These are phyloP conservation scores for Lentinus brumalis DNA, from an alignment of 768 basidiomycete species.

Conservation along the genomic window DNA sequence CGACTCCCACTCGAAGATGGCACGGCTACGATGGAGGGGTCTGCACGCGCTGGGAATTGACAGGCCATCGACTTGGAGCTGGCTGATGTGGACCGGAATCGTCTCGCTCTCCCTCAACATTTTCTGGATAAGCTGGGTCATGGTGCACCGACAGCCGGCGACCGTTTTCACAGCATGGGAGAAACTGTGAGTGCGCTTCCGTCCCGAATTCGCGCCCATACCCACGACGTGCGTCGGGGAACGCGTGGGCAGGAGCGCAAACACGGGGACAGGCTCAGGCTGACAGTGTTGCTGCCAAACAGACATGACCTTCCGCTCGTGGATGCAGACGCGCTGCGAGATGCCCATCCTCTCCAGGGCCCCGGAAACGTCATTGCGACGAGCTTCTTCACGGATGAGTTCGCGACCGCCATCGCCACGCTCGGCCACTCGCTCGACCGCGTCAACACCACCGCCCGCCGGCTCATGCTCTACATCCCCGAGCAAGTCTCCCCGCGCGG, in stretches of 20 bases:
- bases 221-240: not conserved
- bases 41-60: not conserved
- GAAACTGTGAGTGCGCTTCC: slow-evolving; percentile 14
- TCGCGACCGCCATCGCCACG: slow-evolving; percentile 33
- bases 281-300: not conserved
- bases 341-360: not conserved
- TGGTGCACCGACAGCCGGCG: not conserved
- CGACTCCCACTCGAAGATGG: not conserved
- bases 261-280: not conserved
- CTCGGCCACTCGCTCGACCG: slow-evolving; percentile 35
- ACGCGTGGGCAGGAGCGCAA: not conserved
- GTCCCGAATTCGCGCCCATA: too few species aligned
- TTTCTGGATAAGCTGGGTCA: slow-evolving; percentile 5
- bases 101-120: slow-evolving; percentile 11
- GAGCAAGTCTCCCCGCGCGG: slow-evolving; percentile 40
- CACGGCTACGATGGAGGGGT: not conserved
- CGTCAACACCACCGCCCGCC: slow-evolving; percentile 35
- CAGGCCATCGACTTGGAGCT: slow-evolving; percentile 4
- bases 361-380: slow-evolving; percentile 31
- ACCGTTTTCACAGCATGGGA: slow-evolving; percentile 6
- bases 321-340: not conserved
- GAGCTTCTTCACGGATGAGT: slow-evolving; percentile 35
- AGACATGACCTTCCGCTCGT: slow-evolving; percentile 16
- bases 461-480: slow-evolving; percentile 35
- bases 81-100: slow-evolving; percentile 6